Evolutionary conservation across 768 basidiomycete genomes (phyloP), one percentile per base, ranked within the genome.

Genomic region (Tulasnella sp.): DNA sequence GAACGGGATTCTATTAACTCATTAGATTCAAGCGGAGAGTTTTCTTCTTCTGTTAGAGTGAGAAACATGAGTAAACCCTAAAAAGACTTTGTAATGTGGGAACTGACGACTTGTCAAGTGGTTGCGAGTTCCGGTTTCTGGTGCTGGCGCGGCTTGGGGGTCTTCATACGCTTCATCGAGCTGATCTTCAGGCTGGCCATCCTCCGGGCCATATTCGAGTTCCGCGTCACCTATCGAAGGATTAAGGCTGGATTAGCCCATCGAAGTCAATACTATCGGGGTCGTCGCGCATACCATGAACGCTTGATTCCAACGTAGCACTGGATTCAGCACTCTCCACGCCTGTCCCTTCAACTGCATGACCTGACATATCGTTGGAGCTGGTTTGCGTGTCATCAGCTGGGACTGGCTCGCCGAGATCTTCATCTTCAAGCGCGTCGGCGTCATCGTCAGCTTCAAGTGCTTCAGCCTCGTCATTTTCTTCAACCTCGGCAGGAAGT

Each of bases 241-340:
- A 22, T 6, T 15, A 7, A 7, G 34, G 14, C 11, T 0, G 31
- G 19, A 36, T 70, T 42, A 70, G n/a, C 36, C 0, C 8, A 42
- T 25, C n/a, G 37, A 3, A 39, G 29, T 49, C 22, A n/a, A 9
- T 25, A 17, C 37, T 70, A 19, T 4, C 17, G 29, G n/a, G 14
- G 7, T 17, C 72, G 17, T 17, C 31, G 49, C 25, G 34, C 69
- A 42, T 70, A 74, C 73, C 73, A 74, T 74, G 73, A 37, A 38
- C 54, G 36, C 73, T 74, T 54, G 73, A 74, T 58, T 74, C 73
- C 11, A 74, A 36, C 1, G 73, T 74, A 22, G 52, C 73, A 37
- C 52, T 74, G 15, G 73, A 74, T 37, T 38, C 54, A 38, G 73
- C 14, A 67, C 37, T 74, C 49, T 74, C 73, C 29, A 64, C 73